Conservation (phyloP, 1,284 basidiomycete genomes). For the Cryptococcus wingfieldii region DNA sequence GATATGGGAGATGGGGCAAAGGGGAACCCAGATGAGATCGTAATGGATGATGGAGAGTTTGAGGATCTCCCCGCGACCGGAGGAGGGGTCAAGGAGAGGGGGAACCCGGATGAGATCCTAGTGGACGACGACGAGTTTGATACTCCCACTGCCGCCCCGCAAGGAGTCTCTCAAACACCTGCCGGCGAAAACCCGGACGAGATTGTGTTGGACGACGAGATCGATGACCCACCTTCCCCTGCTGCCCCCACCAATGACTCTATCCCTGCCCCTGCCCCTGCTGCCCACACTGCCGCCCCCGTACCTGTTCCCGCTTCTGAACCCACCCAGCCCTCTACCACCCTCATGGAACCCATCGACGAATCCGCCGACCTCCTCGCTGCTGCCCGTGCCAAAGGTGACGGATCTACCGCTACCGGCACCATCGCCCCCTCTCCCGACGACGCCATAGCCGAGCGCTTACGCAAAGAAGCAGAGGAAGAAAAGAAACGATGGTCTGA, state of each 20-base stretch:
- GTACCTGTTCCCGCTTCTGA: too few relatives aligned
- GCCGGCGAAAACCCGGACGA: slow-evolving; percentile 56
- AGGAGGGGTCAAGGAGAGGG: slow-evolving; percentile 45
- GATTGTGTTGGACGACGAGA: slow-evolving; percentile 54
- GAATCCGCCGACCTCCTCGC: slow-evolving; percentile 40
- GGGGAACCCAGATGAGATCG: slow-evolving; percentile 1
- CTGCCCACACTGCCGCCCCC: slow-evolving; percentile 17
- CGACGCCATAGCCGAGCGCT: not conserved
- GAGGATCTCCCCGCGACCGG: not conserved
- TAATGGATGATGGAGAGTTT: not conserved
- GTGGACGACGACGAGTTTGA: slow-evolving; percentile 49
- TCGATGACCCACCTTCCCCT: slow-evolving; percentile 9
- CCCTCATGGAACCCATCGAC: slow-evolving; percentile 49
- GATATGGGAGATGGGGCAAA: slow-evolving; percentile 11
- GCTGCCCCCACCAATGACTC: not conserved
- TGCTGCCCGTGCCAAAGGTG: not conserved
- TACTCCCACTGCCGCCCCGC: slow-evolving; percentile 1
- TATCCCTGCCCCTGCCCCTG: slow-evolving; percentile 46
- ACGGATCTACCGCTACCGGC: not conserved
- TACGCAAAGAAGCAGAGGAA: not conserved
- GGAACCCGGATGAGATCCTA: slow-evolving; percentile 61
- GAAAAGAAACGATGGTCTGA: not conserved
- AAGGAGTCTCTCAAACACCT: not conserved
- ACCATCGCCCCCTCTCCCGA: not conserved
- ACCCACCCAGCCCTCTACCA: too few relatives aligned